phyloP scores from a whole-genome alignment of 148 eudicot genomes.

The Bassia scoparia region DNA sequence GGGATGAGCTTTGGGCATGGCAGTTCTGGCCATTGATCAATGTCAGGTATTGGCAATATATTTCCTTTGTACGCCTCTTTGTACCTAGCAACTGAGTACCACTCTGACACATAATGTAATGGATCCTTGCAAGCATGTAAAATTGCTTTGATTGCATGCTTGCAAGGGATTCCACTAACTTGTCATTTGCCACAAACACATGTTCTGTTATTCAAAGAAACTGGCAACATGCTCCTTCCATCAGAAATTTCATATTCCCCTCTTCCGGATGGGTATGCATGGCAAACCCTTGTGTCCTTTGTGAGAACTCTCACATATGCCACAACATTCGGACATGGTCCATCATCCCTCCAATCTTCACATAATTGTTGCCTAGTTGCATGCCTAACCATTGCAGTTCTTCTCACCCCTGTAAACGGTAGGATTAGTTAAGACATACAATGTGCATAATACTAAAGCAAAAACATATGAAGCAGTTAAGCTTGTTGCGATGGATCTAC shows the following conservation, averaged over 20 bases:
- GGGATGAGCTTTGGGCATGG: not conserved
- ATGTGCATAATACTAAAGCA: too few species aligned
- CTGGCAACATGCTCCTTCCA: not conserved
- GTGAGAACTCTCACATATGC: not conserved
- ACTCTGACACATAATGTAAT: not conserved
- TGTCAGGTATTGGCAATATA: not conserved
- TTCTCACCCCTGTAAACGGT: not conserved
- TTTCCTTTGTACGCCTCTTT: not conserved
- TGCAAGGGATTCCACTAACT: not conserved
- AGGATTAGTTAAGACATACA: too few species aligned
- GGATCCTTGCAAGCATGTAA: not conserved
- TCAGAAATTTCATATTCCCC: not conserved
- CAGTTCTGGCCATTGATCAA: not conserved
- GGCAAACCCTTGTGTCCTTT: not conserved
- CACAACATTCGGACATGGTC: not conserved
- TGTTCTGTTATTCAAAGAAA: not conserved
- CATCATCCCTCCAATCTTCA: not conserved
- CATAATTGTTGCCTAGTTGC: not conserved
- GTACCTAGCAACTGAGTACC: not conserved
- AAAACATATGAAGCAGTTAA: too few species aligned
- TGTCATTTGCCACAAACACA: not conserved
- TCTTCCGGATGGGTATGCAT: too few species aligned
- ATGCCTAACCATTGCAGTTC: not conserved
- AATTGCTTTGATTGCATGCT: not conserved
- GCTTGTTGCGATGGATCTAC: too few species aligned